Evolutionary conservation across 192 early-diverging fungal species (phyloP), one percentile per base, ranked within the genome.

Genomic region (Mycoemilia scoparia): DNA sequence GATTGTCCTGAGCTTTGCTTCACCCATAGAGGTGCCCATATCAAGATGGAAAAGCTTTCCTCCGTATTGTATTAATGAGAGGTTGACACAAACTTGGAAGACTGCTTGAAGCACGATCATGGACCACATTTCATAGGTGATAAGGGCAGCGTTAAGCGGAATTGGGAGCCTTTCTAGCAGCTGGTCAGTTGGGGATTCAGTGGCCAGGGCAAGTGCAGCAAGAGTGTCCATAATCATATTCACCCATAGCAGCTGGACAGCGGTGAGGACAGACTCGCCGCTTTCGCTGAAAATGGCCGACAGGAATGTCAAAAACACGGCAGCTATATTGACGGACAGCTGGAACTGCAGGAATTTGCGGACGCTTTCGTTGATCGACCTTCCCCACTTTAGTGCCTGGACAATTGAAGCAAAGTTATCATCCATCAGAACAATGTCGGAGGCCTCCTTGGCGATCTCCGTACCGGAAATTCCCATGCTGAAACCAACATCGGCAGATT

Each of bases 161-260:
- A 77, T 67, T 5, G 92, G 92, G 31, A 70, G 64, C 20, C 89
- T 73, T 24, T 74, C 51, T 25, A 97, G 60, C 19, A 96, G 66
- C 0, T 80, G 83, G 29, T 74, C 73, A 10, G 79, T 84, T 13
- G 90, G 84, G 17, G 77, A 74, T 35, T 97, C 92, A 2, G 83
- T 87, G 10, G 85, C 85, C 17, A 95, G 67, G n/a, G 84, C 86
- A 24, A 91, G 63, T 11, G 87, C 86, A 13, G 87, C 85, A 27
- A 90, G 67, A 1, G 87, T 84, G 54, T 89, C 84, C 84, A 87
- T 89, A 47, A 90, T 87, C 62, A 95, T 60, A 57, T 91, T 95
- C 21, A 95, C 75, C 82, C 85, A 95, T 29, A 95, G 69, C 44
- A 95, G 59, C 54, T 95, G 90, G 22, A 91, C 77, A 5, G 87